Evolutionary conservation across 2,329 filamentous ascomycete genomes (phyloP).

Genomic region (Aspergillus sp.): DNA sequence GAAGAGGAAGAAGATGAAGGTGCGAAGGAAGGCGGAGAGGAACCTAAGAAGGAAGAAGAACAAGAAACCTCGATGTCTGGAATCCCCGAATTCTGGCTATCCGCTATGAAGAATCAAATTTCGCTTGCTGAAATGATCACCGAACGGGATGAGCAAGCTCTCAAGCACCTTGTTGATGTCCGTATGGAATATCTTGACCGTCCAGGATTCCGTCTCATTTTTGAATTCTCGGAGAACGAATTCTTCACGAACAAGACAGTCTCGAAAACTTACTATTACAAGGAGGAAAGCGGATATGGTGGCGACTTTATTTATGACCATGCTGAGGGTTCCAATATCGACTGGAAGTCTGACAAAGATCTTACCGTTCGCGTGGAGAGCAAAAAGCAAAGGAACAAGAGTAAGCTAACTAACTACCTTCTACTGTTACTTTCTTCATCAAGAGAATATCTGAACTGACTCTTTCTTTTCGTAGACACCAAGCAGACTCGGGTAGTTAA

Average conservation of each 20-base stretch:
- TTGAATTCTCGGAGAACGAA: constrained; percentile 90
- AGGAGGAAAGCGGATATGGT: constrained; percentile 96
- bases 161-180: constrained; percentile 83
- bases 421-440: no score
- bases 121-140: constrained; percentile 98
- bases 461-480: constrained; percentile 57
- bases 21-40: constrained; percentile 51
- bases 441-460: constrained; percentile 4
- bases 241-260: constrained; percentile 97
- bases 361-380: constrained; percentile 90
- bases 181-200: constrained; percentile 99
- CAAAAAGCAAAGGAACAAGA: constrained; percentile 99
- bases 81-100: constrained; percentile 99
- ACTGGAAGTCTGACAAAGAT: constrained; percentile 91
- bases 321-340: constrained; percentile 94
- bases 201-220: constrained; percentile 95
- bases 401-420: constrained; percentile 47
- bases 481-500: constrained; percentile 99
- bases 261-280: constrained; percentile 98
- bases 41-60: constrained; percentile 40
- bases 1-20: constrained; percentile 57
- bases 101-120: constrained; percentile 98
- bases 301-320: constrained; percentile 99
- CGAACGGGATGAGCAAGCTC: constrained; percentile 86
- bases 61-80: constrained; percentile 52